These are phyloP conservation scores for Penicillium steckii DNA, from an alignment of 495 filamentous ascomycete genomes.

Conservation along the genomic window DNA sequence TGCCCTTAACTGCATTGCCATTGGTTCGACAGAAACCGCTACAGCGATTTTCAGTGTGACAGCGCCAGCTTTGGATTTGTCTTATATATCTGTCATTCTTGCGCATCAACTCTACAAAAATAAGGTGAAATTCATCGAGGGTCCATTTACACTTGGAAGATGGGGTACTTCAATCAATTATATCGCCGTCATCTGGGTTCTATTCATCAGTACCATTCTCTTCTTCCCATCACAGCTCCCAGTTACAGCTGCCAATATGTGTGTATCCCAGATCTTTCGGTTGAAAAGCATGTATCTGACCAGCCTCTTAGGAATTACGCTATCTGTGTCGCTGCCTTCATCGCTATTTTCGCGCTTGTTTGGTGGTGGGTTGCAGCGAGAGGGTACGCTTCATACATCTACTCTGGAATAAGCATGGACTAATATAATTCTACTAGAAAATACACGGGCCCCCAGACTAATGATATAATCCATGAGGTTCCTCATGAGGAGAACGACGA, in stretches of 20 bases:
- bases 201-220: conserved; percentile 65
- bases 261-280: neutral
- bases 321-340: conserved; percentile 61
- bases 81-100: conserved; percentile 67
- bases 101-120: conserved; percentile 60
- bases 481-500: conserved; percentile 32
- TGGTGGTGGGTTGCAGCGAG: conserved; percentile 67
- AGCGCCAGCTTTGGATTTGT: conserved; percentile 66
- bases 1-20: conserved; percentile 63
- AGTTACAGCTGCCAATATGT: conserved; percentile 64
- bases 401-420: neutral
- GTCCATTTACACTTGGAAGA: conserved; percentile 62
- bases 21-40: conserved; percentile 65
- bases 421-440: conserved; percentile 28
- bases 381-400: conserved; percentile 39
- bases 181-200: conserved; percentile 62
- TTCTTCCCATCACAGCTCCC: conserved; percentile 64
- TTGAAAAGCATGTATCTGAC: conserved; percentile 1
- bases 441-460: conserved; percentile 58
- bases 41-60: conserved; percentile 71
- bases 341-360: conserved; percentile 57
- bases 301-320: conserved; percentile 59
- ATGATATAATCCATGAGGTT: conserved; percentile 41
- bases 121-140: conserved; percentile 58
- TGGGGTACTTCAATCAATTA: conserved; percentile 60